Evolutionary conservation across 129 eudicot species (phyloP).

Genomic region (Smallanthus sonchifolius): DNA sequence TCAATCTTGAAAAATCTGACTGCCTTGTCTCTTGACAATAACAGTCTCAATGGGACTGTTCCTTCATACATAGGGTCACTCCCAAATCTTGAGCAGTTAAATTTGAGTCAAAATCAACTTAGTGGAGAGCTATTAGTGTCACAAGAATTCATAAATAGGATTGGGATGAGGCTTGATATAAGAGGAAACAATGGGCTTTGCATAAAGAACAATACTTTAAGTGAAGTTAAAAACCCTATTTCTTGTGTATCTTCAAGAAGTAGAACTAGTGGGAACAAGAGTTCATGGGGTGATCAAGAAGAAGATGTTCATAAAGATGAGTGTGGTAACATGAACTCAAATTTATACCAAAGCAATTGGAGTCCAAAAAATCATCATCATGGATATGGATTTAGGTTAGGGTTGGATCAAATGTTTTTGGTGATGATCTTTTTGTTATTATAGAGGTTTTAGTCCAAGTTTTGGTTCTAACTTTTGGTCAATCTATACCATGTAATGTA

Average conservation of each 20-base stretch:
- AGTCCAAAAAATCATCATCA: constrained; percentile 12
- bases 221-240: constrained; percentile 5
- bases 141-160: constrained; percentile 41
- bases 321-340: constrained; percentile 30
- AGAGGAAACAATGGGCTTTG: constrained; percentile 54
- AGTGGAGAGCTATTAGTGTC: constrained; percentile 45
- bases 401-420: constrained; percentile 15
- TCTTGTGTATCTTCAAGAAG: constrained; percentile 33
- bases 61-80: constrained; percentile 42
- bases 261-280: constrained; percentile 20
- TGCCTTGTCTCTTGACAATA: constrained; percentile 53
- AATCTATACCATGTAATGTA: constrained; percentile 7
- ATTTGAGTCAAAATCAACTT: constrained; percentile 52
- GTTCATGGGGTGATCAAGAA: constrained; percentile 20
- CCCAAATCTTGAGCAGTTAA: constrained; percentile 46
- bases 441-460: constrained; percentile 11
- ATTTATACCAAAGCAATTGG: constrained; percentile 26
- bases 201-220: constrained; percentile 19
- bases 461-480: neutral
- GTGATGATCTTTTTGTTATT: constrained; percentile 17
- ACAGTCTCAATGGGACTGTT: constrained; percentile 51
- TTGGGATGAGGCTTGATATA: constrained; percentile 52
- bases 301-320: constrained; percentile 11
- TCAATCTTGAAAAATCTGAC: constrained; percentile 46
- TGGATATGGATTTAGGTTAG: constrained; percentile 20